Evolutionary conservation across 768 basidiomycete genomes (phyloP).

Genomic region (Agaricus sinodeliciosus): DNA sequence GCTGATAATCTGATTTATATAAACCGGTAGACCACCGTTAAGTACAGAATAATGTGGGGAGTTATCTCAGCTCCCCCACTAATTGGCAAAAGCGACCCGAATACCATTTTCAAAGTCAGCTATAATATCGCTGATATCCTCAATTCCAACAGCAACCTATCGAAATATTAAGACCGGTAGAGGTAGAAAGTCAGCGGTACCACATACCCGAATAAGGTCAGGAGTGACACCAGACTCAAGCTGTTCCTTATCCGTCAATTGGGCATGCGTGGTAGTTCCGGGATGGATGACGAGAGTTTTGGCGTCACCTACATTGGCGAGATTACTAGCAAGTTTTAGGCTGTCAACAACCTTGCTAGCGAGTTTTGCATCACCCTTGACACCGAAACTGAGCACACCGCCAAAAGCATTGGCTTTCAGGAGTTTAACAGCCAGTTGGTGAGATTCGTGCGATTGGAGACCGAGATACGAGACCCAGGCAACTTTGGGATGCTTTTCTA

Average conservation of each 20-base stretch:
- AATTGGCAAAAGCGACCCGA: conserved; percentile 19
- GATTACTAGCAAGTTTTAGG: conserved; percentile 62
- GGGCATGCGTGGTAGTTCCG: conserved; percentile 70
- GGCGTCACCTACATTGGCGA: conserved; percentile 73
- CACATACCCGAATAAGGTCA: conserved; percentile 56
- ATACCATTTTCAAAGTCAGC: conserved; percentile 34
- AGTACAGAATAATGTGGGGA: not conserved
- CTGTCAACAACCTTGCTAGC: conserved; percentile 64
- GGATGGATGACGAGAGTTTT: conserved; percentile 81
- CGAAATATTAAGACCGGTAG: not conserved
- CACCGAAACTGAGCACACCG: conserved; percentile 74
- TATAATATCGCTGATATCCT: conserved; percentile 36
- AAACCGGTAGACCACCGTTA: not conserved
- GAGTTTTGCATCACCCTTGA: conserved; percentile 46
- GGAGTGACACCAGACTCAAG: conserved; percentile 62
- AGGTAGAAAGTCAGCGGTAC: not conserved
- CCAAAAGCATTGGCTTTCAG: conserved; percentile 54
- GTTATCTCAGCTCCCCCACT: not conserved
- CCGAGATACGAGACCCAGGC: conserved; percentile 80
- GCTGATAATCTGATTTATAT: no score
- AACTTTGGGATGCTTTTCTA: conserved; percentile 59
- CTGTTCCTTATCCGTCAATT: conserved; percentile 57
- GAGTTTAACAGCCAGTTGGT: conserved; percentile 50
- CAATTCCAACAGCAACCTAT: conserved; percentile 30
- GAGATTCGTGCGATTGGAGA: conserved; percentile 51